Base-by-base conservation (phyloP, 1,284 basidiomycete species). In the Marasmius fiardii region DNA sequence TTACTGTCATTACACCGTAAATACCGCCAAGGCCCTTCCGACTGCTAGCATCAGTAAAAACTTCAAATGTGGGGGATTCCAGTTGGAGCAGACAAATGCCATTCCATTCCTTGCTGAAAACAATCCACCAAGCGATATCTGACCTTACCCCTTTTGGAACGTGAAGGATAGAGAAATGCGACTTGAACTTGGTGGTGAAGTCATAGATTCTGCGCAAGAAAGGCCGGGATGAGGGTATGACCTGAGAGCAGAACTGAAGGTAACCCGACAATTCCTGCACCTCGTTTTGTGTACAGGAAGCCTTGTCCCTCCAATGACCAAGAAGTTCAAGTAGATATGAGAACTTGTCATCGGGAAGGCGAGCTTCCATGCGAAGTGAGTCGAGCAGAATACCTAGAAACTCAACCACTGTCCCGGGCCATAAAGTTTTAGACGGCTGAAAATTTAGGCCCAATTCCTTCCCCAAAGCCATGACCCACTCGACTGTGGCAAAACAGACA, bases 361-460 rank as follows among this genome's bases (percentile, higher is more conserved):
- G 58, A 21, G 67, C 69, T 48, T 71, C 68, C 69, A 72, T 72
- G 0, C 56, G 45, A 2, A 60, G 43, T 1, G 69, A 66, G 52
- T 72, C 68, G 8, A 72, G 63, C 34, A 66, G 64, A 3, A 73
- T 31, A 4, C 69, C 70, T 12, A 73, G 64, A 44, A 67, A 73
- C 18, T 70, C 66, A 7, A 72, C 43, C 11, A 37, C 48, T 0
- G 59, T 63, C 53, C 0, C 8, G 8, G 68, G 68, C 37, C 67
- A 60, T 0, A 63, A 55, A 10, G 60, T 63, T 33, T 71, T 71
- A 0, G 63, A 61, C 1, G 52, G 58, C 39, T 69, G 67, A 51
- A 71, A 71, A 7, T 43, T 43, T 1, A 70, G 63, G 2, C 68
- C 68, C 14, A 71, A 63, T 12, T 52, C 21, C 1, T 23, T 1